Evolutionary conservation across 164 flowering plant species (phyloP).

Genomic region (Liriodendron chinense): DNA sequence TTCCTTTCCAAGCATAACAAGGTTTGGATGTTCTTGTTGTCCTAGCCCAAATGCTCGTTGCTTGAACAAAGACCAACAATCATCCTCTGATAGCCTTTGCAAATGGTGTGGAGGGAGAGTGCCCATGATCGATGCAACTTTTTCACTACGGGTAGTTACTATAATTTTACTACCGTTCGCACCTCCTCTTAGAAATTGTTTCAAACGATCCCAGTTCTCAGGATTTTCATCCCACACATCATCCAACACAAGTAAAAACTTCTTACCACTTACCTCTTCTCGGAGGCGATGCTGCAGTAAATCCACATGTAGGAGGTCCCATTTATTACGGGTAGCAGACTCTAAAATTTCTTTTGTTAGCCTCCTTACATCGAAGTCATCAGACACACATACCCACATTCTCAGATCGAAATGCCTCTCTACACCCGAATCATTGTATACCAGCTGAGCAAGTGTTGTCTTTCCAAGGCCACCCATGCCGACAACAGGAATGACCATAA

Average conservation of each 20-base stretch:
- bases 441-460: constrained; percentile 10
- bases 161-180: constrained; percentile 11
- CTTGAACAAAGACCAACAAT: constrained; percentile 16
- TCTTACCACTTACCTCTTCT: constrained; percentile 5
- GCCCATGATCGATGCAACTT: constrained; percentile 10
- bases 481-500: not conserved
- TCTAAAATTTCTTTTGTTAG: constrained; percentile 6
- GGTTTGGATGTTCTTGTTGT: not conserved
- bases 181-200: not conserved
- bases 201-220: constrained; percentile 4
- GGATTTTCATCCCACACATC: constrained; percentile 16
- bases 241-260: constrained; percentile 14
- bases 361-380: not conserved
- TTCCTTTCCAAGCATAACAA: constrained; percentile 5
- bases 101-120: not conserved
- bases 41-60: constrained; percentile 4
- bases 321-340: not conserved
- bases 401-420: not conserved
- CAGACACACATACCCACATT: constrained; percentile 9
- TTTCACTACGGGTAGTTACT: constrained; percentile 15
- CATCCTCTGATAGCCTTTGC: constrained; percentile 8
- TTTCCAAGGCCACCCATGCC: constrained; percentile 11
- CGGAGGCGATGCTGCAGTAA: constrained; percentile 1
- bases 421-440: constrained; percentile 3
- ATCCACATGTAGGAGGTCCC: not conserved